A percentile compares a stretch with the other conserved stretches of the same genome.
Conservation (phyloP, 148 eudicot species). For the Amaranthus cruentus region DNA sequence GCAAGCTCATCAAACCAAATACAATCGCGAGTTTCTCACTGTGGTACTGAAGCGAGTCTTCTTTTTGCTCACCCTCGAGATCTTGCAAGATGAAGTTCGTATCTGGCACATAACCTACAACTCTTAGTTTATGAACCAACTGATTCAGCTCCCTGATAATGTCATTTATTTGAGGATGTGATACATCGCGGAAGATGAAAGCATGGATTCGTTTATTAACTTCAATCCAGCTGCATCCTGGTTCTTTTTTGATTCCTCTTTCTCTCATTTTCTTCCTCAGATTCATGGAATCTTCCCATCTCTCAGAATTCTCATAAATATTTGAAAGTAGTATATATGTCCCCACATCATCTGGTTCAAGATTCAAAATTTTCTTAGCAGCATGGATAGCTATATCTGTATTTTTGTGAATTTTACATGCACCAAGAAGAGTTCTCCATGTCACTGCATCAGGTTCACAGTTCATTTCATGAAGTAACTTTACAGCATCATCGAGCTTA, state of each 20-base stretch:
- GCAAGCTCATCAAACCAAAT: slow-evolving; percentile 33
- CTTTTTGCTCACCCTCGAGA: slow-evolving; percentile 41
- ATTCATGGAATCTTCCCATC: slow-evolving; percentile 40
- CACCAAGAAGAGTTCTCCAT: slow-evolving; percentile 40
- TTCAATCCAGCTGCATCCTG: slow-evolving; percentile 53
- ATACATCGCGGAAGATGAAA: slow-evolving; percentile 29
- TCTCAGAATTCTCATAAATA: slow-evolving; percentile 36
- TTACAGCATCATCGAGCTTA: slow-evolving; percentile 37
- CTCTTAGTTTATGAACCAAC: slow-evolving; percentile 34
- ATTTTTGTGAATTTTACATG: slow-evolving; percentile 37
- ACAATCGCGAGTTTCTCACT: slow-evolving; percentile 45
- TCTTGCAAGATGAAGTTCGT: slow-evolving; percentile 38
- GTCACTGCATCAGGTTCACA: slow-evolving; percentile 35
- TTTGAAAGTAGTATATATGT: slow-evolving; percentile 33
- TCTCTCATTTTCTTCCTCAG: slow-evolving; percentile 33
- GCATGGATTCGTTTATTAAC: slow-evolving; percentile 33
- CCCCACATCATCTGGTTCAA: slow-evolving; percentile 40
- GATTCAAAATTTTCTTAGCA: slow-evolving; percentile 30
- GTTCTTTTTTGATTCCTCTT: slow-evolving; percentile 38
- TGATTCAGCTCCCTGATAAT: slow-evolving; percentile 23
- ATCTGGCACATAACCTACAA: slow-evolving; percentile 36
- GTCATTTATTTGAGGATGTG: slow-evolving; percentile 33
- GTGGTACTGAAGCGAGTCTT: slow-evolving; percentile 39
- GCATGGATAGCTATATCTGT: slow-evolving; percentile 31
- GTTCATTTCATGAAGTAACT: slow-evolving; percentile 32